Evolutionary conservation across 2,329 filamentous ascomycete genomes (phyloP), one percentile per base, ranked within the genome.

Genomic region (Pseudocercospora cruenta): DNA sequence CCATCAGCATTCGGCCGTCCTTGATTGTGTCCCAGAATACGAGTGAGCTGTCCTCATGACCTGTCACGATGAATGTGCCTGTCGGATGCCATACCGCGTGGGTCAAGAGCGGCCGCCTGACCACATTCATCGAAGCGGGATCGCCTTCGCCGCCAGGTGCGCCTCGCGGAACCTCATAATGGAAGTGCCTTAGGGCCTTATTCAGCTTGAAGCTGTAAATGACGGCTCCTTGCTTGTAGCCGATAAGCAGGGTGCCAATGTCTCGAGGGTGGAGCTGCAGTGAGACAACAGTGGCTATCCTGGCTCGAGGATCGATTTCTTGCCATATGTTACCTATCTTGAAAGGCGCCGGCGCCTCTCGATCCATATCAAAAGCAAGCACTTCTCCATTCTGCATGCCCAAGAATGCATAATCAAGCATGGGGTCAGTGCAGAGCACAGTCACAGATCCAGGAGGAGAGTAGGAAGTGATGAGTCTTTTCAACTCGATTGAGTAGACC

Each of bases 171-270:
- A 98, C 79, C 65, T 90, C 85, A 78, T 98, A 98, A 70, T 94
- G 86, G 73, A 96, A 93, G 79, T 88, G 96, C 69, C 91, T 90
- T 55, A 89, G 82, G 0, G 92, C 85, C 66, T 89, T 86, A 75
- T 93, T 94, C 77, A 96, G 91, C 81, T 99, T 98, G 84, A 99
- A 96, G 2, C 93, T 96, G 80, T 96, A 99, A 67, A 95, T 86
- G 55, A 92, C 92, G 5, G 92, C 93, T 14, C 95, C 95, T 71
- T 94, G 88, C 0, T 88, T 88, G 78, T 98, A 99, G n/a, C 91
- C 94, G 65, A 99, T 91, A 64, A 99, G 81, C 26, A 99, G 83
- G 74, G 93, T 93, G 4, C 95, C 95, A 70, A 98, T 92, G 76
- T 99, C 95, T 72, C 93, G 87, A 1, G 95, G 94, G 75, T 98